Base-by-base conservation (phyloP, 371 early-diverging fungal genomes). In the Rhizopus sp. region DNA sequence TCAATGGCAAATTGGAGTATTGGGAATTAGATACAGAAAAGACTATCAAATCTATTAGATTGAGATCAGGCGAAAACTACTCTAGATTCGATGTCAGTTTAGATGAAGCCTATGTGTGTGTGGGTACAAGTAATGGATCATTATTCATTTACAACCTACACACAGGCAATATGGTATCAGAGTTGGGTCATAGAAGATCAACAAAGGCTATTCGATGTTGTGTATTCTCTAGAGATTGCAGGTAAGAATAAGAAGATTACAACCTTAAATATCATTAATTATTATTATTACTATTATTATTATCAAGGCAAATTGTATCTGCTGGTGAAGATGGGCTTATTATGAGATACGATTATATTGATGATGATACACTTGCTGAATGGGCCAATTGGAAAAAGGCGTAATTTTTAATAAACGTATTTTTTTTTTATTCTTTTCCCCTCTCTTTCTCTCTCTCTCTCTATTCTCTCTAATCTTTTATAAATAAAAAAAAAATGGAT, bases 301-400 rank as follows among this genome's bases (percentile, higher is more conserved):
- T 23, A 23, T 2, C 23, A 23, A 88, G 89, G 35, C 86, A 88
- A 53, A 77, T 94, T 17, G 56, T 92, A 5, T 86, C 85, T 60
- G 88, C 80, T 30, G 89, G 91, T 29, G 92, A 91, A 51, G 91
- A 90, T 46, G 87, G 89, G 0, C 88, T 90, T 61, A 81, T 94
- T 33, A 90, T 93, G 90, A 74, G 94, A 59, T 93, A 88, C 64
- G 92, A 91, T 63, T 90, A 89, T 64, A 82, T 92, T 42, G 86
- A 87, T 50, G 85, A 88, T 57, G 87, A 84, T 37, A 86, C 82
- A 4, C 62, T 90, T 41, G 73, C 80, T 16, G 87, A 88, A 57
- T 93, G 93, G 92, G 86, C 77, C 9, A 72, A 70, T 17, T 80
- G 82, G 79, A 70, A 53, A 30, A 77, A 73, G 31, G 32, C 41